phyloP scores from a whole-genome alignment of 306 rosid species.

The Ceratonia siliqua region DNA sequence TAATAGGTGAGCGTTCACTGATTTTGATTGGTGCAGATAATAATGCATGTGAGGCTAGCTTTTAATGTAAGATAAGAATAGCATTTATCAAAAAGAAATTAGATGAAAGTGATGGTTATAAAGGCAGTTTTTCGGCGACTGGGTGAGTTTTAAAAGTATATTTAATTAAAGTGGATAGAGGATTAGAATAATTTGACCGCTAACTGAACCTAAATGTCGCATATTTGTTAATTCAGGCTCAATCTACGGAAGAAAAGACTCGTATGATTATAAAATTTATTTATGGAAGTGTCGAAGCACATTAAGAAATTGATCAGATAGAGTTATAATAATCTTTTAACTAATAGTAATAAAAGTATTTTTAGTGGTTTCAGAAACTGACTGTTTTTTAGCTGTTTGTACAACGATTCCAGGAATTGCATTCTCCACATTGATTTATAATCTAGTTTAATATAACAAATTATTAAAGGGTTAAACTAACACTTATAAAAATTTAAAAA shows the following conservation, averaged over 20 bases:
- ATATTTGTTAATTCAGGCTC: background rate
- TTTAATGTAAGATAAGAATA: conserved; percentile 28
- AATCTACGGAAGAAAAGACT: background rate
- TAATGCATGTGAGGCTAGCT: conserved; percentile 54
- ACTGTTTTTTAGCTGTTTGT: background rate
- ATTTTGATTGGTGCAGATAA: conserved; percentile 37
- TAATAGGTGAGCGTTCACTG: conserved; percentile 31
- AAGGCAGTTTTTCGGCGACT: background rate
- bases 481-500: too few relatives aligned
- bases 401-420: background rate
- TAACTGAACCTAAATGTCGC: background rate
- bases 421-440: too few relatives aligned
- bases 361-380: background rate
- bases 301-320: background rate
- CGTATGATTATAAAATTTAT: background rate
- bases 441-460: too few relatives aligned
- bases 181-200: background rate
- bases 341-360: too few relatives aligned
- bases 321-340: too few relatives aligned
- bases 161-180: background rate
- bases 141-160: background rate
- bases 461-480: too few relatives aligned
- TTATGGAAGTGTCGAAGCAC: background rate
- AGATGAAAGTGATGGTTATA: background rate
- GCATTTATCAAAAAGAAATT: conserved; percentile 21